Percentiles rank a stretch among this genome's conserved stretches.
Conservation (phyloP, 331 rosid species). For the Malus hybrid region DNA sequence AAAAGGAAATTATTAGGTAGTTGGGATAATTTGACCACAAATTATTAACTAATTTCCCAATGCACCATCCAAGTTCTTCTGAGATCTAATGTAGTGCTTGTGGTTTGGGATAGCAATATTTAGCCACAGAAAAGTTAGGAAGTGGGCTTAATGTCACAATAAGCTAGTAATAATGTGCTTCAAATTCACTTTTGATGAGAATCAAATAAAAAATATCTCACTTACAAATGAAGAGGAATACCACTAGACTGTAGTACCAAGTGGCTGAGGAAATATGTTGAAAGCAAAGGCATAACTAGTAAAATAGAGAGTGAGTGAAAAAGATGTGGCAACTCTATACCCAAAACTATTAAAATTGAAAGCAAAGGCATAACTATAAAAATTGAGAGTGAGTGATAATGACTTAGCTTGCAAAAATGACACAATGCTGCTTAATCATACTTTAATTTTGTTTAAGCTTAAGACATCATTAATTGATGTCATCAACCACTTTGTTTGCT, state of each 20-base stretch:
- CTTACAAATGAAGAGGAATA: too few species aligned
- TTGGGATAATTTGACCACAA: background rate
- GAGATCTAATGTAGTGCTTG: background rate
- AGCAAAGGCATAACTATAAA: too few species aligned
- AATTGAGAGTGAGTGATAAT: background rate
- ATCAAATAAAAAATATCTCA: too few species aligned
- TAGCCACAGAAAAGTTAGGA: background rate
- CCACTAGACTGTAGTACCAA: rapidly evolving
- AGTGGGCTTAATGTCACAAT: too few species aligned
- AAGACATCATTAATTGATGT: constrained; percentile 17
- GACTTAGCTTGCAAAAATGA: constrained; percentile 78
- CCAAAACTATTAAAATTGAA: too few species aligned
- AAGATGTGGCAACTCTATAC: constrained; percentile 32
- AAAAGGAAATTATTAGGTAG: background rate
- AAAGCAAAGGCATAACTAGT: constrained; percentile 46
- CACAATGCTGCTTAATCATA: constrained; percentile 21
- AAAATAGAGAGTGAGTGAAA: constrained; percentile 43
- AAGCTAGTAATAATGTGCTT: too few species aligned
- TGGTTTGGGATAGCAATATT: background rate
- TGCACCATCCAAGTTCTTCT: background rate
- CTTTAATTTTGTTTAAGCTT: constrained; percentile 29
- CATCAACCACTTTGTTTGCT: constrained; percentile 52
- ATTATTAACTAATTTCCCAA: background rate
- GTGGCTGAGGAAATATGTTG: background rate
- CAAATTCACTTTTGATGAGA: too few species aligned